Conservation (phyloP, 345 rosid genomes). For the Salix purpurea region DNA sequence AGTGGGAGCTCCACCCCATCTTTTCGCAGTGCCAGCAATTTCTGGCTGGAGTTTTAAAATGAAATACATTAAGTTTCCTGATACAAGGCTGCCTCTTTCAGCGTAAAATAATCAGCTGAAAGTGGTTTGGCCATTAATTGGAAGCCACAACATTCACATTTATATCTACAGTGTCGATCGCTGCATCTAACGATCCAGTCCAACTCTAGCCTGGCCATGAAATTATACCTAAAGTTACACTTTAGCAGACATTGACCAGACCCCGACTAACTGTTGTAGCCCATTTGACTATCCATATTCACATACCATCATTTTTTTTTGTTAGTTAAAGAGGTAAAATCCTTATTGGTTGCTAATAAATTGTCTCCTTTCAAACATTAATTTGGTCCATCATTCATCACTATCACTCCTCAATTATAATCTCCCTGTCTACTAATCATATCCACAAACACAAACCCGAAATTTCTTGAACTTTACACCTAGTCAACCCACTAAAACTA, state of each 20-base stretch:
- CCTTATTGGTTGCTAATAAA: neutral
- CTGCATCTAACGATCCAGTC: too few species aligned
- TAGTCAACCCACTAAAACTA: neutral
- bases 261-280: too few species aligned
- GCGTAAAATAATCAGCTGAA: neutral
- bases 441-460: neutral
- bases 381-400: neutral
- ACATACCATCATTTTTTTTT: too few species aligned
- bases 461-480: neutral
- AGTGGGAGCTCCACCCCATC: conserved; percentile 71
- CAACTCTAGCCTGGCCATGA: too few species aligned
- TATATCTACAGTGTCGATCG: too few species aligned
- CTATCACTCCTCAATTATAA: conserved; percentile 11
- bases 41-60: conserved; percentile 43
- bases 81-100: neutral
- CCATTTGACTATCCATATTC: too few species aligned
- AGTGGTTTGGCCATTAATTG: too few species aligned
- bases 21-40: conserved; percentile 61
- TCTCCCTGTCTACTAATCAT: neutral
- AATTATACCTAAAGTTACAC: too few species aligned
- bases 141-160: too few species aligned
- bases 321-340: neutral
- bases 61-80: neutral
- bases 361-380: neutral
- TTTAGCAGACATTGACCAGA: too few species aligned